Base-by-base conservation (phyloP, 1,284 basidiomycete genomes). In the Chiua sp. region DNA sequence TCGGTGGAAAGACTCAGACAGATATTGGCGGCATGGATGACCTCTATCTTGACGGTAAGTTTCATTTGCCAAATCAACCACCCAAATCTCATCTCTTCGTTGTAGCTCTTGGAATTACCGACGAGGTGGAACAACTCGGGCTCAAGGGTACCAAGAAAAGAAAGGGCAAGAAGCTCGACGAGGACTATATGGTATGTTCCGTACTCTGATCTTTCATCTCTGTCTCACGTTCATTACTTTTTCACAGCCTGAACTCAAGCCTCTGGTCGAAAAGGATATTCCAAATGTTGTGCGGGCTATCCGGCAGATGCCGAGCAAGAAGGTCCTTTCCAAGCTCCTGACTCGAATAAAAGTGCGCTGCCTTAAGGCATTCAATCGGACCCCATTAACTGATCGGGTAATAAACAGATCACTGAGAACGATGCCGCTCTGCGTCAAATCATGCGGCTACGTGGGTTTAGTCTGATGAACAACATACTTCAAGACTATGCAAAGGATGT, bases 1-100 rank as follows among this genome's bases (percentile, higher is more conserved):
- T 99, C 63, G 98, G 98, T 64, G 98, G 98, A 32, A 99, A 98
- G 80, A 99, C 96, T 0, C 98, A 99, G 78, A 99, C 98, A 1
- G 98, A 99, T 73, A 84, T 98, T 23, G 88, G 82, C 12, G 91
- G 90, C 20, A 97, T 99, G 89, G 95, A 98, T 73, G 94, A 98
- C 69, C 82, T 98, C 13, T 96, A 93, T 78, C 86, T 99, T 47
- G 96, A 98, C 70, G 96, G 94, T 94, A 68, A 61, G 3, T 32
- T 15, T 44, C 65, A 51, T 37, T 20, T 53, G 11, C 56, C 30
- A 4, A 15, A 50, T 59, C 3, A 32, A 20, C 6, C 18, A 32
- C 51, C 39, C 51, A 22, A 53, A 10, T 23, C 18, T 33, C 57
- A 39, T 22, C 57, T 60, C 49, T 44, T 26, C 52, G 33, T 50